Percentiles rank a stretch among this genome's conserved stretches.
Conservation (phyloP, 75 land plant species). For the Ceratopteris richardii region DNA sequence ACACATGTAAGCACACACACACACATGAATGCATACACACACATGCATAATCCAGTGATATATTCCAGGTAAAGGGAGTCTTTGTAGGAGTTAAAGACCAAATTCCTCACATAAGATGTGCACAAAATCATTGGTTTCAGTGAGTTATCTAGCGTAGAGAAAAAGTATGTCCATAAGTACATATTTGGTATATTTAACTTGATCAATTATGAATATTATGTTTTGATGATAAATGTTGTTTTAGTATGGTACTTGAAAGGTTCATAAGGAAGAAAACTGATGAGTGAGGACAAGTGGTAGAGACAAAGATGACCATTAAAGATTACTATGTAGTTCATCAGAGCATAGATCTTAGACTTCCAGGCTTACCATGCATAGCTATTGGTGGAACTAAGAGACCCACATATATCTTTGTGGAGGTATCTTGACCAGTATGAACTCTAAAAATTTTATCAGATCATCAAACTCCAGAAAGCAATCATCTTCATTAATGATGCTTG, state of each 20-base stretch:
- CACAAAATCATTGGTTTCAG: conserved; percentile 71
- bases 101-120: conserved; percentile 42
- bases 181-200: too few species aligned
- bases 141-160: conserved; percentile 43
- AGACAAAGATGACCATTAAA: conserved; percentile 26
- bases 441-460: too few species aligned
- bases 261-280: conserved; percentile 44
- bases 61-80: too few species aligned
- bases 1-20: too few species aligned
- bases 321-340: conserved; percentile 49
- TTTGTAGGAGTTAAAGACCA: conserved; percentile 61
- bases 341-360: conserved; percentile 24
- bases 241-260: too few species aligned
- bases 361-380: conserved; percentile 69
- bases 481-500: too few species aligned
- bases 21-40: too few species aligned
- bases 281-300: conserved; percentile 7
- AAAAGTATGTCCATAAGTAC: too few species aligned
- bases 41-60: too few species aligned
- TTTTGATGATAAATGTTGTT: too few species aligned
- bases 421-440: conserved; percentile 15
- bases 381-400: conserved; percentile 71
- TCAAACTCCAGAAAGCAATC: too few species aligned
- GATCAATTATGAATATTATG: too few species aligned
- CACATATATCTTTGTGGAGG: conserved; percentile 77